Evolutionary conservation across 306 rosid genomes (phyloP).

Genomic region (Hippophae tibetana): DNA sequence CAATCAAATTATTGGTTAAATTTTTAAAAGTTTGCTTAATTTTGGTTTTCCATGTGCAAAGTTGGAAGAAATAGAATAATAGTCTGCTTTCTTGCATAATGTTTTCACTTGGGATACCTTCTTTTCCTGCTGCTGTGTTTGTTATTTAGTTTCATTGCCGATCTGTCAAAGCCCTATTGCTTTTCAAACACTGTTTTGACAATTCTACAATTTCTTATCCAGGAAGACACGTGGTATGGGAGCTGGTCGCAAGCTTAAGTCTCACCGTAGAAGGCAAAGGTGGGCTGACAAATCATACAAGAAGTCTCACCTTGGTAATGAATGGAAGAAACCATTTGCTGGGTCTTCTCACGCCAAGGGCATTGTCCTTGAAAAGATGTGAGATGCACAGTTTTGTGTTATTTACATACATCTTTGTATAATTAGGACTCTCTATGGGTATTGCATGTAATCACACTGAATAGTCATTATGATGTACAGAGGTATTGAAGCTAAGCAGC

Average conservation of each 20-base stretch:
- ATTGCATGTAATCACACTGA: background rate
- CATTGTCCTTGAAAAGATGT: conserved; percentile 81
- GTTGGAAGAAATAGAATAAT: too few relatives aligned
- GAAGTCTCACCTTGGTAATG: conserved; percentile 74
- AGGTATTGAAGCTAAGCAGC: conserved; percentile 87
- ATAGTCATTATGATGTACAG: conserved; percentile 23
- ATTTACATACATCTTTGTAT: background rate
- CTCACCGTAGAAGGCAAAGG: conserved; percentile 67
- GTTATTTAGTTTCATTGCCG: background rate
- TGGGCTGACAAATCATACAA: conserved; percentile 79
- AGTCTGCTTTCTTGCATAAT: too few relatives aligned
- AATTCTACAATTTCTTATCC: background rate
- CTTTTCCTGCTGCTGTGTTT: too few relatives aligned
- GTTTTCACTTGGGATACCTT: too few relatives aligned
- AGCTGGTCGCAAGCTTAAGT: conserved; percentile 76
- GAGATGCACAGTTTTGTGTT: conserved; percentile 6
- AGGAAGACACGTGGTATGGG: conserved; percentile 81
- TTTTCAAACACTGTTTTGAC: background rate
- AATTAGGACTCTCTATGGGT: background rate
- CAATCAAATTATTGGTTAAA: too few relatives aligned
- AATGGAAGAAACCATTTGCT: conserved; percentile 85
- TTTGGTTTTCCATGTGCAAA: too few relatives aligned
- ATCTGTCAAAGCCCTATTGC: background rate
- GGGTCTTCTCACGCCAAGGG: conserved; percentile 87
- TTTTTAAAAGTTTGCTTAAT: too few relatives aligned